These are phyloP conservation scores for Lachnellula subtilissima DNA, from an alignment of 2,329 filamentous ascomycete genomes.

Conservation along the genomic window DNA sequence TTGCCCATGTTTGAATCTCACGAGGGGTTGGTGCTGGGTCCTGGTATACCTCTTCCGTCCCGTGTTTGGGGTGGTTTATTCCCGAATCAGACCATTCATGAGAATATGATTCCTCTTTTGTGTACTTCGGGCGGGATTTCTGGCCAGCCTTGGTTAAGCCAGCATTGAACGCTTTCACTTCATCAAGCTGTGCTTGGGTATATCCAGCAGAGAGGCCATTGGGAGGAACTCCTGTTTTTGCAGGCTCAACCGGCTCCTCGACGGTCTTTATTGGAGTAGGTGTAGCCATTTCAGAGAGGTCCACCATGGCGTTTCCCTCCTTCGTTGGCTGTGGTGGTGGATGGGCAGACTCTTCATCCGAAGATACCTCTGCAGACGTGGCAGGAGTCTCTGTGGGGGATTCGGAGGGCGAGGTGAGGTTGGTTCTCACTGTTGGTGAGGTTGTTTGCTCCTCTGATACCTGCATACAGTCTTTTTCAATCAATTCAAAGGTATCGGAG, in stretches of 20 bases:
- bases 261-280: neutral
- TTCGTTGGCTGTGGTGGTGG: neutral
- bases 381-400: conserved; percentile 8
- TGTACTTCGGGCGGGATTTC: conserved; percentile 7
- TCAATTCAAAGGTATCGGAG: conserved; percentile 2
- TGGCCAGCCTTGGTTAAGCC: conserved; percentile 19
- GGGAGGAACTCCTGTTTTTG: neutral
- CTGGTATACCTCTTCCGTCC: neutral
- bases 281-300: conserved; percentile 6
- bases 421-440: neutral
- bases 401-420: neutral
- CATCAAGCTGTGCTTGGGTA: conserved; percentile 21
- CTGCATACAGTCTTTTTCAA: conserved; percentile 1
- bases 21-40: conserved; percentile 6
- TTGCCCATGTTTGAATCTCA: conserved; percentile 16
- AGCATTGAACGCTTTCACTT: conserved; percentile 18
- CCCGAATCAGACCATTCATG: neutral
- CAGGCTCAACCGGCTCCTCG: neutral
- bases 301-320: conserved; percentile 1
- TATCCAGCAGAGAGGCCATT: conserved; percentile 15
- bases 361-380: conserved; percentile 14
- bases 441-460: conserved; percentile 5
- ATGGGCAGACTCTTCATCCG: conserved; percentile 11
- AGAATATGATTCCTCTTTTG: conserved; percentile 3
- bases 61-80: neutral